These are phyloP conservation scores for Aschersonia sp. DNA, from an alignment of 2,329 filamentous ascomycete genomes.

Conservation along the genomic window DNA sequence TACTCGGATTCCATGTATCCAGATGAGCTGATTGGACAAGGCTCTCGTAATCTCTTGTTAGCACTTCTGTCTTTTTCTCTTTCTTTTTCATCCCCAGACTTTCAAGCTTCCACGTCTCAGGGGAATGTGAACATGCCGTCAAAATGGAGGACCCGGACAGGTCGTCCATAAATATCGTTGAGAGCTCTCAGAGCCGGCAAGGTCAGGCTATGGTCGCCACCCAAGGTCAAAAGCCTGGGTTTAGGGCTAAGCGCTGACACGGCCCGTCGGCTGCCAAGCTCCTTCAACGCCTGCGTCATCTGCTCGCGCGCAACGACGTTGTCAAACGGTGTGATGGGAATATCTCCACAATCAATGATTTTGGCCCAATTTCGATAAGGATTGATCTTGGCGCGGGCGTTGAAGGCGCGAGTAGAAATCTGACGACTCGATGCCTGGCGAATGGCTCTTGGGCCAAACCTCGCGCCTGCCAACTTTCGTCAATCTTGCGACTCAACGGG, in stretches of 20 bases:
- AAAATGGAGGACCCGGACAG: slow-evolving; percentile 60
- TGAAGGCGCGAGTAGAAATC: slow-evolving; percentile 63
- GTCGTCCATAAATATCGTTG: slow-evolving; percentile 42
- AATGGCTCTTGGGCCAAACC: slow-evolving; percentile 81
- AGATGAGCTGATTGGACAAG: slow-evolving; percentile 36
- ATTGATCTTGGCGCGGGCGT: slow-evolving; percentile 68
- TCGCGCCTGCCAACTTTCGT: slow-evolving; percentile 33
- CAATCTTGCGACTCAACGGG: too few relatives aligned
- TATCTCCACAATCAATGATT: slow-evolving; percentile 81
- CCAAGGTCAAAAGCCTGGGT: slow-evolving; percentile 51
- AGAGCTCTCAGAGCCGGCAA: slow-evolving; percentile 55
- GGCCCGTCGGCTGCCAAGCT: slow-evolving; percentile 39
- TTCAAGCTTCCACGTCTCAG: too few relatives aligned
- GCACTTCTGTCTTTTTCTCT: not conserved
- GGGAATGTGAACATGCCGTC: slow-evolving; percentile 25
- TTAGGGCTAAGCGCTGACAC: slow-evolving; percentile 17
- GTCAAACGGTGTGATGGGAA: slow-evolving; percentile 76
- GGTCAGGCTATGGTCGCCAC: slow-evolving; percentile 59
- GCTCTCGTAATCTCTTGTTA: not conserved
- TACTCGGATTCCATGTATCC: slow-evolving; percentile 72
- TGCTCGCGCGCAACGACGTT: slow-evolving; percentile 68
- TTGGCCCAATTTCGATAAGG: slow-evolving; percentile 72
- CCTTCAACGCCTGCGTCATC: slow-evolving; percentile 68
- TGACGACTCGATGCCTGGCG: slow-evolving; percentile 72
- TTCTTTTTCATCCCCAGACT: not conserved